Conservation (phyloP, 164 flowering plant genomes). For the Chimonanthus praecox region DNA sequence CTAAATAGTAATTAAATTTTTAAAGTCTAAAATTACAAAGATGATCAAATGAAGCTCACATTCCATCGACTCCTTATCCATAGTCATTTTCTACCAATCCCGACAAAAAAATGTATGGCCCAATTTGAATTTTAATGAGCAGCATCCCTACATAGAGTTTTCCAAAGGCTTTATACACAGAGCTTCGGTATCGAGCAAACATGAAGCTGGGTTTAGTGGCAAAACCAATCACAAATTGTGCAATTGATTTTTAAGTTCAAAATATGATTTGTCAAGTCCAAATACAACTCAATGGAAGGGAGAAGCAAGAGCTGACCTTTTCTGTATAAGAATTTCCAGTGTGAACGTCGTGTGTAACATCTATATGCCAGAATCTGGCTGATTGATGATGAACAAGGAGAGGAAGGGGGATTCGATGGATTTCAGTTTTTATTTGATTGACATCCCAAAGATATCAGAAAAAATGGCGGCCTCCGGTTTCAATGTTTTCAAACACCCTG, state of each 20-base stretch:
- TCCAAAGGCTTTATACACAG: not conserved
- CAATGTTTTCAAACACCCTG: conserved; percentile 18
- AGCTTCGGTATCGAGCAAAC: not conserved
- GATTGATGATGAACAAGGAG: conserved; percentile 4
- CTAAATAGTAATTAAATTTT: too few species aligned
- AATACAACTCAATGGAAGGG: not conserved
- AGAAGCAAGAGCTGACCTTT: conserved; percentile 5
- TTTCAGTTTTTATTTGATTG: not conserved
- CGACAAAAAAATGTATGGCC: not conserved
- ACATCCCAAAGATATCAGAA: not conserved
- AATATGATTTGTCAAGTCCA: not conserved
- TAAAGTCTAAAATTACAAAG: too few species aligned
- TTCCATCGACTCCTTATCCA: too few species aligned
- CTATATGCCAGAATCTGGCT: conserved; percentile 7
- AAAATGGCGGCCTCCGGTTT: not conserved
- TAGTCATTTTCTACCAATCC: too few species aligned
- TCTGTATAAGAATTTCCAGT: not conserved
- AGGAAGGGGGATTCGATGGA: not conserved
- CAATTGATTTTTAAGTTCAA: not conserved
- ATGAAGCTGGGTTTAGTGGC: not conserved
- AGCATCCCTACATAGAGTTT: not conserved
- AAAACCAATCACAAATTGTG: not conserved
- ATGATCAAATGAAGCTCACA: too few species aligned
- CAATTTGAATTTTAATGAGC: not conserved
- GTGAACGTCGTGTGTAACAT: conserved; percentile 3